Evolutionary conservation across 305 asterid genomes (phyloP).

Genomic region (Galium porrigens): DNA sequence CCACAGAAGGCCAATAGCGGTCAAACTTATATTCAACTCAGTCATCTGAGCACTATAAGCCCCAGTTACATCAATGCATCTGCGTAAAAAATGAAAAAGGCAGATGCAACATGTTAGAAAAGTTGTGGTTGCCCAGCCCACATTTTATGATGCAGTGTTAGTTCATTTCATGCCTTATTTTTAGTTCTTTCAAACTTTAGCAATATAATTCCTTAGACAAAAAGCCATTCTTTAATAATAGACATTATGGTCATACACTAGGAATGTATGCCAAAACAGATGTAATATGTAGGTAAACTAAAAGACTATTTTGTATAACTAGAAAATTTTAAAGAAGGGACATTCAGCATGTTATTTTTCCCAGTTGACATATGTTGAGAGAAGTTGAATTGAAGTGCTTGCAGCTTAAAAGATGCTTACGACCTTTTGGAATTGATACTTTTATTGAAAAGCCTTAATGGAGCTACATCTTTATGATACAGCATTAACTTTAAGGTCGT

Average conservation of each 20-base stretch:
- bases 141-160: neutral
- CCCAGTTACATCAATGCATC: constrained; percentile 94
- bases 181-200: neutral
- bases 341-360: neutral
- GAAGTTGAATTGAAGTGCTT: neutral
- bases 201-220: neutral
- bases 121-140: neutral
- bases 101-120: neutral
- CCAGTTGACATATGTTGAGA: neutral
- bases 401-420: neutral
- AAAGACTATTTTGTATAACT: neutral
- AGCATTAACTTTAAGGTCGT: neutral
- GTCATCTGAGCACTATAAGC: constrained; percentile 86
- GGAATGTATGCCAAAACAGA: neutral
- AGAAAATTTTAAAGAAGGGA: neutral
- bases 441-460: constrained; percentile 8
- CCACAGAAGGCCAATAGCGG: constrained; percentile 92
- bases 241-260: neutral
- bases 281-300: neutral
- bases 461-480: neutral
- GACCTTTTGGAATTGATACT: constrained; percentile 3
- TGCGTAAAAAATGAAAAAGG: constrained; percentile 25
- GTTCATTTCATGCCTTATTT: neutral
- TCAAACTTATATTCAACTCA: constrained; percentile 84
- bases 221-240: neutral